Percentiles rank a stretch among this genome's conserved stretches.
Evolutionary conservation across 2,329 filamentous ascomycete genomes (phyloP).

Genomic region (Alternaria sp.): DNA sequence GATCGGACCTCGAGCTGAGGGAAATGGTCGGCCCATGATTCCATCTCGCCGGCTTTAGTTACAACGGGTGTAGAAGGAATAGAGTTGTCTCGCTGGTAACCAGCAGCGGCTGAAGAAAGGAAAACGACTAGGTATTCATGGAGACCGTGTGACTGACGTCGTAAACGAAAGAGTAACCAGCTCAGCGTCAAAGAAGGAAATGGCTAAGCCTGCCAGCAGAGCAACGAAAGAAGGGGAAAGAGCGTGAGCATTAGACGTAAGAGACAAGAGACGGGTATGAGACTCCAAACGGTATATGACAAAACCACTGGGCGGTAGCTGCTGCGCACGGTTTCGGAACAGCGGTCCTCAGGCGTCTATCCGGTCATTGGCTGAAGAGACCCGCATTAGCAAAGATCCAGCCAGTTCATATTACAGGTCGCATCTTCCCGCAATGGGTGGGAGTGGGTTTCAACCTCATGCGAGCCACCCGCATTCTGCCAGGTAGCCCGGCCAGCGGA

Average conservation of each 20-base stretch:
- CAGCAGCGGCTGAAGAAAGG: slow-evolving; percentile 48
- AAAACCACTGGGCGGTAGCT: slow-evolving; percentile 37
- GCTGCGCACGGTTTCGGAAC: slow-evolving; percentile 48
- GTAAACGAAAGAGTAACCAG: slow-evolving; percentile 44
- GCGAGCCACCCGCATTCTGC: slow-evolving; percentile 32
- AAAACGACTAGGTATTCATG: slow-evolving; percentile 47
- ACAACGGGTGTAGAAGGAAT: slow-evolving; percentile 36
- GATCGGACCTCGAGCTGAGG: slow-evolving; percentile 44
- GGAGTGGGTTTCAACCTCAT: slow-evolving; percentile 48
- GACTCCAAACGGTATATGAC: slow-evolving; percentile 51
- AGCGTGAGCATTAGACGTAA: slow-evolving; percentile 47
- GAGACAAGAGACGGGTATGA: slow-evolving; percentile 46
- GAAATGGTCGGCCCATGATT: slow-evolving; percentile 43
- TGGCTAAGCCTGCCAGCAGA: slow-evolving; percentile 51
- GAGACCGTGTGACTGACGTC: slow-evolving; percentile 42
- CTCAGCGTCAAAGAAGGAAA: slow-evolving; percentile 42
- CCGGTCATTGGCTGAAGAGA: slow-evolving; percentile 35
- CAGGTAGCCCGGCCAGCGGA: slow-evolving; percentile 39
- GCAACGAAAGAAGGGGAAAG: slow-evolving; percentile 43
- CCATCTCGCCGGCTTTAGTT: slow-evolving; percentile 45
- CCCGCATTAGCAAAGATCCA: slow-evolving; percentile 38
- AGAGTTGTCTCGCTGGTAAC: slow-evolving; percentile 46
- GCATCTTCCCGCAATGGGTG: slow-evolving; percentile 36
- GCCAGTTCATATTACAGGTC: slow-evolving; percentile 35
- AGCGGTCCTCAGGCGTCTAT: slow-evolving; percentile 48